Evolutionary conservation across 257 asterid species (phyloP).

Genomic region (Ocimum tenuiflorum): DNA sequence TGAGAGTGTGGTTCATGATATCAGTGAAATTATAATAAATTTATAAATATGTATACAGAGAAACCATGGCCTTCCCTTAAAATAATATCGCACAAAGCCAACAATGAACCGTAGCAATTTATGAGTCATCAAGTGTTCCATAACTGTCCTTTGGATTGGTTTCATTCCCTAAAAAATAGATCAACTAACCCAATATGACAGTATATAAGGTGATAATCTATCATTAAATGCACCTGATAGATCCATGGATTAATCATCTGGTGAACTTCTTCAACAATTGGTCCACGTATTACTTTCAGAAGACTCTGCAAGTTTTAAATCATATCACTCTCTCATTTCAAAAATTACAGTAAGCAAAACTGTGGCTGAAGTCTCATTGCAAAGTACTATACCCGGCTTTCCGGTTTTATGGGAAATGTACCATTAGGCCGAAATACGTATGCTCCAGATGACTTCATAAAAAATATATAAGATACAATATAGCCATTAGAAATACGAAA

Average conservation of each 20-base stretch:
- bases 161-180: not conserved
- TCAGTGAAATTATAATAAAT: not conserved
- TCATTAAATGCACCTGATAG: slow-evolving; percentile 51
- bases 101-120: not conserved
- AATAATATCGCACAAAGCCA: not conserved
- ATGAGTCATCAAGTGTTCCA: not conserved
- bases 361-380: not conserved
- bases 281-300: slow-evolving; percentile 48
- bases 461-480: not conserved
- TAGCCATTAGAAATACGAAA: not conserved
- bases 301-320: slow-evolving; percentile 26
- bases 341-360: not conserved
- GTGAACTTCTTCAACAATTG: slow-evolving; percentile 67
- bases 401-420: slow-evolving; percentile 35
- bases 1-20: slow-evolving; percentile 1
- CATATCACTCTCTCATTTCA: slow-evolving; percentile 12
- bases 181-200: not conserved
- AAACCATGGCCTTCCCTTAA: not conserved
- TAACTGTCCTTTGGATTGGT: not conserved
- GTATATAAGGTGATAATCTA: not conserved
- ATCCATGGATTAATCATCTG: slow-evolving; percentile 61
- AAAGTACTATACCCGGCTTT: slow-evolving; percentile 35
- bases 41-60: not conserved
- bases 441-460: slow-evolving; percentile 64
- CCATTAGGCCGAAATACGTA: slow-evolving; percentile 68